Percentiles rank a stretch among this genome's conserved stretches.
phyloP scores from a whole-genome alignment of 2,329 filamentous ascomycete genomes.

The Aureobasidium sp. region DNA sequence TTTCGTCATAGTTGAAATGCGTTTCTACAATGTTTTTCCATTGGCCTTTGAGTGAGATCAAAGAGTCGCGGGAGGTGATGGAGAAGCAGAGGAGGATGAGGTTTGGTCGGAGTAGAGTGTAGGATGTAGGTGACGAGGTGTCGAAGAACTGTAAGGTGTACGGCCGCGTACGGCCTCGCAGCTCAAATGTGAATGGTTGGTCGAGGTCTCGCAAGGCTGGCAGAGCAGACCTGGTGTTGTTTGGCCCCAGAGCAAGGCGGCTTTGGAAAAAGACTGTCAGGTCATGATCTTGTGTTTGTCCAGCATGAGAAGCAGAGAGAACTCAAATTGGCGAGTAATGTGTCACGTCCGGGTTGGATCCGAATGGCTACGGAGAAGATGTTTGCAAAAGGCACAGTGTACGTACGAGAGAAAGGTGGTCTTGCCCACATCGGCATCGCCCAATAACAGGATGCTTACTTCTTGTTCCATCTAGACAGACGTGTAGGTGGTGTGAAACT shows the following conservation, averaged over 20 bases:
- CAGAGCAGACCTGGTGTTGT: constrained; percentile 19
- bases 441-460: constrained; percentile 47
- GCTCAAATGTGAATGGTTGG: constrained; percentile 52
- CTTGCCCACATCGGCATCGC: constrained; percentile 52
- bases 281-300: background rate
- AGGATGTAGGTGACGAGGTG: constrained; percentile 48
- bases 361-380: background rate
- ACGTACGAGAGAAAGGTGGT: constrained; percentile 55
- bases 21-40: constrained; percentile 38
- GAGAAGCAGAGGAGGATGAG: constrained; percentile 52
- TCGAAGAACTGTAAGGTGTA: constrained; percentile 50
- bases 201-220: constrained; percentile 44
- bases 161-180: constrained; percentile 46
- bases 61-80: constrained; percentile 43
- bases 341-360: background rate
- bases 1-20: constrained; percentile 45
- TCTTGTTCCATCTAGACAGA: constrained; percentile 21
- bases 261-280: constrained; percentile 11
- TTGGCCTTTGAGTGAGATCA: constrained; percentile 37
- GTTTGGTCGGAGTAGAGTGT: constrained; percentile 44
- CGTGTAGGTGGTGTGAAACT: background rate
- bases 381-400: background rate
- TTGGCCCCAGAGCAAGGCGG: constrained; percentile 20
- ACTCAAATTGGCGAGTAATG: background rate
- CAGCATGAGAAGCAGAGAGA: background rate